Percentiles rank a stretch among this genome's conserved stretches.
phyloP scores from a whole-genome alignment of 345 rosid species.

The Gossypium thurberi region DNA sequence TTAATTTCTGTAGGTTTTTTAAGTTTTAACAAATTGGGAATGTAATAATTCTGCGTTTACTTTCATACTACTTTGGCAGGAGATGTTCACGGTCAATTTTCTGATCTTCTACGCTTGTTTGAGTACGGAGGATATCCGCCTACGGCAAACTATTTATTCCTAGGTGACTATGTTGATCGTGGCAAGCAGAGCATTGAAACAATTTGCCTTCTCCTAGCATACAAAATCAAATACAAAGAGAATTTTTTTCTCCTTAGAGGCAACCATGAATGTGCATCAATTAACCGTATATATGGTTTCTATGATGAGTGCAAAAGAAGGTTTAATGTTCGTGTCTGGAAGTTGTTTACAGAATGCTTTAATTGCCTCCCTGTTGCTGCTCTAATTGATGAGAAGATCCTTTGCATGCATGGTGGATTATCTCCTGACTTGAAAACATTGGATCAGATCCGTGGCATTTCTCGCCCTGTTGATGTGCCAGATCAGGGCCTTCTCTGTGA shows the following conservation, averaged over 20 bases:
- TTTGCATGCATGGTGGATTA: constrained; percentile 4
- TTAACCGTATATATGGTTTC: constrained; percentile 49
- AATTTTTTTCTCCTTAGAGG: constrained; percentile 47
- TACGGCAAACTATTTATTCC: constrained; percentile 38
- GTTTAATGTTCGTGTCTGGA: constrained; percentile 48
- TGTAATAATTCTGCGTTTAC: background rate
- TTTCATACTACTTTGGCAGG: constrained; percentile 21
- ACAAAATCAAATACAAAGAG: constrained; percentile 46
- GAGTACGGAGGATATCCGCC: constrained; percentile 49
- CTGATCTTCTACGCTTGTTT: constrained; percentile 39
- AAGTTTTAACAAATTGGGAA: background rate
- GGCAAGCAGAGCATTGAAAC: constrained; percentile 50
- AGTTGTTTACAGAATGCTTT: constrained; percentile 43
- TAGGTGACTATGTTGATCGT: constrained; percentile 52
- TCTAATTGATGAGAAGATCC: constrained; percentile 2
- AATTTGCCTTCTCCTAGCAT: constrained; percentile 41
- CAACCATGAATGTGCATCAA: constrained; percentile 50
- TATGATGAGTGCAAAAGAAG: constrained; percentile 54
- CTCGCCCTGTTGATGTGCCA: constrained; percentile 6
- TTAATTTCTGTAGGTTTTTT: background rate
- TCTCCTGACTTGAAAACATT: background rate
- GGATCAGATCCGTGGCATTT: background rate
- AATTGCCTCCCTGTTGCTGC: constrained; percentile 2
- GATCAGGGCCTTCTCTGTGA: constrained; percentile 17
- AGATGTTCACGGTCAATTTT: constrained; percentile 44